Base-by-base conservation (phyloP, 2,329 filamentous ascomycete genomes). In the Alternaria incomplexa region DNA sequence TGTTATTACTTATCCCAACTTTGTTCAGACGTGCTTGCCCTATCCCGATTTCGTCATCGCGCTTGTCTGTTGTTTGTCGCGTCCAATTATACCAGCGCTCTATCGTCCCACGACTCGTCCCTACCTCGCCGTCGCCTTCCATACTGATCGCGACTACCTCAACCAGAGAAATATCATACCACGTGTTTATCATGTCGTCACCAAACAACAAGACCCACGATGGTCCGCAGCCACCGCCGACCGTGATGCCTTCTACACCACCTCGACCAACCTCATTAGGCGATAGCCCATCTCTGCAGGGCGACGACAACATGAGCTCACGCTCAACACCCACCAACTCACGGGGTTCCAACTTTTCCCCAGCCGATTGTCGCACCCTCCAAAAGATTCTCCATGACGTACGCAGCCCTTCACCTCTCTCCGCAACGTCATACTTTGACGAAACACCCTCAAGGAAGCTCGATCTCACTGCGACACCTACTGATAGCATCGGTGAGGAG, bases 301-400 rank as follows among this genome's bases (percentile, higher is more conserved):
- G 2, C 1, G 25, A 32, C 40, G 12, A 9, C 5, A n/a, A 11
- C 9, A 48, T 46, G 30, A 22, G 45, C 2, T 28, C 23, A 22
- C 30, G 56, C 6, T 23, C 61, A 20, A 13, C 47, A 3, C 15
- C n/a, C n/a, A 20, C 13, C 22, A 28, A 20, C 12, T 28, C 40
- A 32, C 17, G 6, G 1, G 23, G 12, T 1, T 4, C 55, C 2
- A 36, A 56, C 0, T 20, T 70, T 5, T 66, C 66, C 6, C 62
- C 62, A 23, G 61, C 61, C 6, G 65, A 69, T n/a, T 67, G 62
- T 15, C 62, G 59, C 28, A 63, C 69, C 6, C 53, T 66, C 2
- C 36, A 59, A n/a, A 66, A 63, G 52, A 57, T 70, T 12, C 26
- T 66, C 22, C 8, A 51, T 15, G 47, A 65, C 43, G 56, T 61